Percentiles rank a stretch among this genome's conserved stretches.
phyloP scores from a whole-genome alignment of 441 rosid genomes.

The Aquilaria agallochum region DNA sequence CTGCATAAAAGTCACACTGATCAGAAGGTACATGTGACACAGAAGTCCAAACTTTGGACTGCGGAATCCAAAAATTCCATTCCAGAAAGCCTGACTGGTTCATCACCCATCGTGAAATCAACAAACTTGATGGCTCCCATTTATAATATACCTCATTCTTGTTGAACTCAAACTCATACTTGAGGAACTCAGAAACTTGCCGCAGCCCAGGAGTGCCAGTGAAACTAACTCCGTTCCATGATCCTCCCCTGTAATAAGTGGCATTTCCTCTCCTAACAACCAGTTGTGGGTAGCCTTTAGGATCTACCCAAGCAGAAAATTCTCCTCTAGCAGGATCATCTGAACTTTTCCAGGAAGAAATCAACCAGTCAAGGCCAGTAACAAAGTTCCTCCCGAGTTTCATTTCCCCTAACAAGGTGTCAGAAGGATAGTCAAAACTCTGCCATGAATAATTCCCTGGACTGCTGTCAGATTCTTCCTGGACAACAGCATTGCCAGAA shows the following conservation, averaged over 20 bases:
- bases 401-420: constrained; percentile 36
- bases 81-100: constrained; percentile 13
- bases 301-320: constrained; percentile 17
- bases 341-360: too few species aligned
- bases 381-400: constrained; percentile 19
- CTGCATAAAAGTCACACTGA: constrained; percentile 19
- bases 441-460: too few species aligned
- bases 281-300: constrained; percentile 12
- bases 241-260: constrained; percentile 24
- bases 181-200: background rate
- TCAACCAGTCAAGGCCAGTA: too few species aligned
- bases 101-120: constrained; percentile 14
- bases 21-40: constrained; percentile 17
- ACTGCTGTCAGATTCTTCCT: background rate
- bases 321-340: too few species aligned
- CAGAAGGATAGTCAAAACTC: constrained; percentile 44
- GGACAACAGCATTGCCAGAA: constrained; percentile 27
- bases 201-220: constrained; percentile 20
- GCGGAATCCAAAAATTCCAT: constrained; percentile 20
- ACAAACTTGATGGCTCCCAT: background rate
- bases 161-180: too few species aligned
- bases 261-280: constrained; percentile 28
- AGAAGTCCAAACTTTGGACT: constrained; percentile 13
- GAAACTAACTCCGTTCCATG: constrained; percentile 32
- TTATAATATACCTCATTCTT: too few species aligned